Base-by-base conservation (phyloP, 2,329 filamentous ascomycete species). In the Colletotrichum graminicola region DNA sequence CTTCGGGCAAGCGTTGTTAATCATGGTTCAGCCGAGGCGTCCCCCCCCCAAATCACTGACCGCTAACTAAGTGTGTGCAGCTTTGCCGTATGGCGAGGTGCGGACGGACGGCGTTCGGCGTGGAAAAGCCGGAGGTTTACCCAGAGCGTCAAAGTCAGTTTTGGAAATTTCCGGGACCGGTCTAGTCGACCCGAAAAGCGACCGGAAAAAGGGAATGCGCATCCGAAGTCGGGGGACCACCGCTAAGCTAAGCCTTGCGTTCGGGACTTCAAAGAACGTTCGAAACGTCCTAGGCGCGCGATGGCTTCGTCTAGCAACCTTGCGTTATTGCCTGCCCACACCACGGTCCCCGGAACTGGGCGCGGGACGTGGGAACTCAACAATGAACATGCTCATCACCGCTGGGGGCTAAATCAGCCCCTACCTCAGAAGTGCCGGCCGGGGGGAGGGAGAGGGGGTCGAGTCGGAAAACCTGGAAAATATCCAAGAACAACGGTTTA, bases 341-440 rank as follows among this genome's bases (percentile, higher is more conserved):
- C 45, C 32, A 45, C 45, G 14, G 51, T 51, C 47, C 45, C 21
- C 51, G 60, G 47, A 52, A 29, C 10, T n/a, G 45, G n/a, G 8
- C 21, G 21, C 23, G 41, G 60, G 61, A 34, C 52, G 14, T 29
- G n/a, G 29, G 10, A 23, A 8, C 36, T 34, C 36, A 14, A 55
- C 26, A 55, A 55, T 60, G 67, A 47, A 55, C 45, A 69, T 66
- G 14, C 21, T 51, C 67, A 66, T 54, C 36, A 47, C 47, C 45
- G n/a, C 12, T 52, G 12, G 49, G 34, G 56, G 23, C 52, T 39
- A 26, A 54, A 41, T 60, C 16, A 34, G 34, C 39, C 16, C n/a
- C 29, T 11, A 10, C 29, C 32, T 11, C 10, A 39, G 54, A 45
- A 49, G 21, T 67, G 57, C 64, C 57, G 51, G 57, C 51, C 57